These are phyloP conservation scores for Paralagenidium karlingii DNA, from an alignment of 352 stramenopile species.

Conservation along the genomic window DNA sequence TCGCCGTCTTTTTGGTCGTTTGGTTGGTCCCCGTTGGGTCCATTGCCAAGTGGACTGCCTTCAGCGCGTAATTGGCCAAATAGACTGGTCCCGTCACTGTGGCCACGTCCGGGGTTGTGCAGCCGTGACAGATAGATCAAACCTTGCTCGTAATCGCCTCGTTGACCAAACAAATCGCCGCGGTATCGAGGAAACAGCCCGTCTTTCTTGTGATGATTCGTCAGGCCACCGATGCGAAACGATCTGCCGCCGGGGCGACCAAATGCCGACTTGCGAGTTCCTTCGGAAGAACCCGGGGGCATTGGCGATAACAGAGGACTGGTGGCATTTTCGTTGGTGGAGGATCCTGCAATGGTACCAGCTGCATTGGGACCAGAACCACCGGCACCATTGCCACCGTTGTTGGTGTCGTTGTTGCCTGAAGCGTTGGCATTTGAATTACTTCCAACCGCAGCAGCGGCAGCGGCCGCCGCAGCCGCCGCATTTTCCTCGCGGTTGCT, in stretches of 20 bases:
- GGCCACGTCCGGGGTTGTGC: constrained; percentile 33
- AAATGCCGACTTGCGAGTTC: neutral
- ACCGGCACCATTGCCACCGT: neutral
- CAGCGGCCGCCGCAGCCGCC: constrained; percentile 4
- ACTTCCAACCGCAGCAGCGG: constrained; percentile 6
- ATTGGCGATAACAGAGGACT: constrained; percentile 27
- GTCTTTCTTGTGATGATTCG: constrained; percentile 18
- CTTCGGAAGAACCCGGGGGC: constrained; percentile 24
- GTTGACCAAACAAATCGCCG: constrained; percentile 75
- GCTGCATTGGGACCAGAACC: neutral
- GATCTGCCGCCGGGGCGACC: constrained; percentile 7
- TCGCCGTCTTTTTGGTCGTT: neutral
- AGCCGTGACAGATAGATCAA: constrained; percentile 84
- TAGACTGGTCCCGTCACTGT: no score
- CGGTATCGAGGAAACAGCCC: constrained; percentile 49
- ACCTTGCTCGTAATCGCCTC: constrained; percentile 70
- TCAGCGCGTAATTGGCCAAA: no score
- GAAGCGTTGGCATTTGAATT: neutral
- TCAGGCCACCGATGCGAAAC: constrained; percentile 9
- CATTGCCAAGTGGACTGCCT: constrained; percentile 7
- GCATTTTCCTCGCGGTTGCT: constrained; percentile 37
- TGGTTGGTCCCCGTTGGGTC: constrained; percentile 22
- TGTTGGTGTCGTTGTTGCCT: neutral
- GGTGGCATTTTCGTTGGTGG: constrained; percentile 11
- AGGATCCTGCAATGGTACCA: constrained; percentile 6